Percentiles rank a stretch among this genome's conserved stretches.
Conservation (phyloP, 1,284 basidiomycete species). For the Cryptococcus maquisensis region DNA sequence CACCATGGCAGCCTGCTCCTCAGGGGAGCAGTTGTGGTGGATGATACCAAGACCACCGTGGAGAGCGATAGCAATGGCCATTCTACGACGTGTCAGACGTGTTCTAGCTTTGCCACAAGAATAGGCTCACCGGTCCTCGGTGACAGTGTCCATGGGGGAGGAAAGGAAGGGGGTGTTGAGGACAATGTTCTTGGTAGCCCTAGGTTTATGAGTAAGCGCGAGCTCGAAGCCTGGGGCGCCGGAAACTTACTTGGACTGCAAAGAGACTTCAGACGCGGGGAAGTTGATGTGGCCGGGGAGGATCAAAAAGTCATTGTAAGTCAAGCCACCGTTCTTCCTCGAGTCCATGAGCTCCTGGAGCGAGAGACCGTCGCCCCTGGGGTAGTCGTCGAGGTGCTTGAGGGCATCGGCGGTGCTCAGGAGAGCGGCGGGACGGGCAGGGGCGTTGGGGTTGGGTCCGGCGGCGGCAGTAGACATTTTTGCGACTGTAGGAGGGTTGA, state of each 20-base stretch:
- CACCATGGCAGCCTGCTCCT: conserved; percentile 92
- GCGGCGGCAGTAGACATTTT: conserved; percentile 5
- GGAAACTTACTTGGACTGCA: conserved; percentile 60
- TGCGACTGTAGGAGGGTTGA: neutral
- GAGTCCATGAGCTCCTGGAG: conserved; percentile 88
- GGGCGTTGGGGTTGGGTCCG: conserved; percentile 15
- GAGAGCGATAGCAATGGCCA: conserved; percentile 94
- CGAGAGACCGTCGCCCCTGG: conserved; percentile 77
- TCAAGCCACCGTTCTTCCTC: conserved; percentile 81
- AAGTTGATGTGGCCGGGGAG: conserved; percentile 98
- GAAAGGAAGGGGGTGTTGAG: conserved; percentile 97
- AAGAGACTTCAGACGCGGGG: conserved; percentile 63
- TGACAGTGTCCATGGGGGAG: conserved; percentile 99
- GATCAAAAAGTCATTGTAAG: conserved; percentile 91
- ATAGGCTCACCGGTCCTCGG: conserved; percentile 66
- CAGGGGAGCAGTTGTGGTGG: conserved; percentile 90
- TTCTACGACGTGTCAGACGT: conserved; percentile 43
- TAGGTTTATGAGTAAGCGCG: conserved; percentile 5
- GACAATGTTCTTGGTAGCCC: conserved; percentile 83
- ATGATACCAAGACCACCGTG: conserved; percentile 97
- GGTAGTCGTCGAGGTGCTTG: conserved; percentile 69
- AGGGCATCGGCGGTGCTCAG: conserved; percentile 55
- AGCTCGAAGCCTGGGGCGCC: neutral
- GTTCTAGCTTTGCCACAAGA: neutral
- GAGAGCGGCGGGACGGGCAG: conserved; percentile 11